Evolutionary conservation across 2,329 filamentous ascomycete species (phyloP), one percentile per base, ranked within the genome.

Genomic region (Podosphaera leucotricha): DNA sequence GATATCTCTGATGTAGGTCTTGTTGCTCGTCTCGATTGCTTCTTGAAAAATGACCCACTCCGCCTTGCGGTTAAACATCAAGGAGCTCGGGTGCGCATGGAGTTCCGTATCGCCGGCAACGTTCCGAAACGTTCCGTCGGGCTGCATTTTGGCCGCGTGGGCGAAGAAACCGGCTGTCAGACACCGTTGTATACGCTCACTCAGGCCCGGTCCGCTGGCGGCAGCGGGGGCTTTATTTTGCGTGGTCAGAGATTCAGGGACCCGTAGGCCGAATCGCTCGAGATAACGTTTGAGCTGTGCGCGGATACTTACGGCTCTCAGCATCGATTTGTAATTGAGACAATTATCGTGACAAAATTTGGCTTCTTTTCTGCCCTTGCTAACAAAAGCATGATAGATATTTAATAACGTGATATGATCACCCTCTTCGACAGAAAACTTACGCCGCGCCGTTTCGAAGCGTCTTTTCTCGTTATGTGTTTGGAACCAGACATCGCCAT

Each of bases 31-130:
- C 63, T 95, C 83, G 67, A 93, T 74, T 33, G 93, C 75, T 62
- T 94, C 87, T 54, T 92, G 80, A 57, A 94, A 98, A 28, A 98
- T 71, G 8, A 95, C 85, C 85, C 87, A 95, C 50, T 94, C 85
- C 10, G 84, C 84, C 64, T 92, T 94, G 46, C 86, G 76, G 60
- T 93, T 92, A 66, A 95, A 95, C 75, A 95, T 84, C 52, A 95
- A 63, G 35, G 81, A 92, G 56, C 75, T 92, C 0, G 90, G 90
- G 61, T 98, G 90, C 19, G 85, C 84, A 64, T 92, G 72, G 44
- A 95, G 65, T 3, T 75, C 71, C 43, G 78, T 79, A 35, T 75
- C 75, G 24, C 84, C 84, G 48, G 77, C 77, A n/a, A 93, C 77
- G 43, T 83, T 87, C 52, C 72, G 75, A 59, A 93, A 94, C 3